Conservation (phyloP, 2,329 filamentous ascomycete species). For the Sarocladiaceae sp. region DNA sequence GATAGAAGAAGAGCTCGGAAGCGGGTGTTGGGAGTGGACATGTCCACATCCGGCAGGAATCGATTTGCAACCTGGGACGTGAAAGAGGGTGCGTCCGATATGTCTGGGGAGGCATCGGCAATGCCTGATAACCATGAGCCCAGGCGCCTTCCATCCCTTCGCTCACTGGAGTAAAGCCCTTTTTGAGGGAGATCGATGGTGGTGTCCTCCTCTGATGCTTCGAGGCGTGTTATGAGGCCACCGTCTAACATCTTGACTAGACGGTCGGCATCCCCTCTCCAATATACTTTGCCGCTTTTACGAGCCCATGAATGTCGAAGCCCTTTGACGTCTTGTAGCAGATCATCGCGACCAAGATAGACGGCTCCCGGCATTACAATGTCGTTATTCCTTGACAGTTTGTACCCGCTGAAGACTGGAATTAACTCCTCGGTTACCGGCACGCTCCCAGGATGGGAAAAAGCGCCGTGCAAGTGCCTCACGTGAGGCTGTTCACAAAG, state of each 20-base stretch:
- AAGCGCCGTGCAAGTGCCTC: constrained; percentile 47
- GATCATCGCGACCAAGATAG: constrained; percentile 53
- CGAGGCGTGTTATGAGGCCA: constrained; percentile 23
- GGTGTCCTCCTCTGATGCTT: constrained; percentile 32
- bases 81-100: neutral
- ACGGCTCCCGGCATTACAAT: constrained; percentile 59
- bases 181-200: constrained; percentile 43
- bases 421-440: constrained; percentile 47
- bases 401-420: constrained; percentile 57
- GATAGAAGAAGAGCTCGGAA: constrained; percentile 58
- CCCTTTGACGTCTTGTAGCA: constrained; percentile 50
- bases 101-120: constrained; percentile 24
- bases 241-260: constrained; percentile 58
- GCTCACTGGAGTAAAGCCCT: constrained; percentile 35
- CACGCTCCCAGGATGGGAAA: constrained; percentile 47
- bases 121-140: constrained; percentile 35
- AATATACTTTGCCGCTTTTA: constrained; percentile 51
- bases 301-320: constrained; percentile 52
- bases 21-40: constrained; percentile 58
- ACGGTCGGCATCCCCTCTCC: constrained; percentile 62
- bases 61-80: neutral
- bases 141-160: constrained; percentile 24
- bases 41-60: constrained; percentile 64
- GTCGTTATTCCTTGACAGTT: constrained; percentile 57
- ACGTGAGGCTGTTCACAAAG: constrained; percentile 52